These are phyloP conservation scores for Penicillium mononematosum DNA, from an alignment of 495 filamentous ascomycete species.

Conservation along the genomic window DNA sequence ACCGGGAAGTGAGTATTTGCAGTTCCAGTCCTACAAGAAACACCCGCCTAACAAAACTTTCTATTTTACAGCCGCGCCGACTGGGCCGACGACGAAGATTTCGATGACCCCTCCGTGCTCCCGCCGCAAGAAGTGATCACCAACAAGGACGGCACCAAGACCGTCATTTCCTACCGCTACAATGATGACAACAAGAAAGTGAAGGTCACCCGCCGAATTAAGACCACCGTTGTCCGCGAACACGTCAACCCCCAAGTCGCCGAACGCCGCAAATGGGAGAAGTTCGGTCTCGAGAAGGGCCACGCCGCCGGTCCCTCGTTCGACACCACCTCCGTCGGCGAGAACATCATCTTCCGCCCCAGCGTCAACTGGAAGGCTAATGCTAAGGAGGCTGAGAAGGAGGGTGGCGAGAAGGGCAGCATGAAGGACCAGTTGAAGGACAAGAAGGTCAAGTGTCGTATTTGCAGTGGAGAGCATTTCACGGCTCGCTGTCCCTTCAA, in stretches of 20 bases:
- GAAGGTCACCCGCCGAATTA: constrained; percentile 92
- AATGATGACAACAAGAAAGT: constrained; percentile 94
- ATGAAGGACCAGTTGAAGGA: constrained; percentile 94
- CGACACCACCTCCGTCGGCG: constrained; percentile 89
- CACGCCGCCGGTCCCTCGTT: constrained; percentile 63
- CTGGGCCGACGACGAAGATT: constrained; percentile 97
- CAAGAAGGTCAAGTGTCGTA: constrained; percentile 99
- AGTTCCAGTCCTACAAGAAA: neutral
- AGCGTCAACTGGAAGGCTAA: constrained; percentile 87
- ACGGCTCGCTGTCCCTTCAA: constrained; percentile 91
- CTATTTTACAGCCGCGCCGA: constrained; percentile 59
- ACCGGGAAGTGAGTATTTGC: constrained; percentile 44
- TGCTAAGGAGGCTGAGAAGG: constrained; percentile 78
- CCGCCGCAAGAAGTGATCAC: constrained; percentile 81
- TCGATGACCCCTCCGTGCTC: constrained; percentile 76
- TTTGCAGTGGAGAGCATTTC: constrained; percentile 98
- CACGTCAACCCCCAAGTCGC: constrained; percentile 95
- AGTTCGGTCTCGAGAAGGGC: constrained; percentile 85
- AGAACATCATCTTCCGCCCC: constrained; percentile 96
- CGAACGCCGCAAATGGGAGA: constrained; percentile 84
- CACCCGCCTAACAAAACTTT: constrained; percentile 22
- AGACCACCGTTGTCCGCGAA: constrained; percentile 82
- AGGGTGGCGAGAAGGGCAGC: constrained; percentile 63
- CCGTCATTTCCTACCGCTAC: constrained; percentile 83
- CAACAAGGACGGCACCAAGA: constrained; percentile 98